Conservation (phyloP, 169 alveolate genomes). For the Plasmodium gallinaceum region DNA sequence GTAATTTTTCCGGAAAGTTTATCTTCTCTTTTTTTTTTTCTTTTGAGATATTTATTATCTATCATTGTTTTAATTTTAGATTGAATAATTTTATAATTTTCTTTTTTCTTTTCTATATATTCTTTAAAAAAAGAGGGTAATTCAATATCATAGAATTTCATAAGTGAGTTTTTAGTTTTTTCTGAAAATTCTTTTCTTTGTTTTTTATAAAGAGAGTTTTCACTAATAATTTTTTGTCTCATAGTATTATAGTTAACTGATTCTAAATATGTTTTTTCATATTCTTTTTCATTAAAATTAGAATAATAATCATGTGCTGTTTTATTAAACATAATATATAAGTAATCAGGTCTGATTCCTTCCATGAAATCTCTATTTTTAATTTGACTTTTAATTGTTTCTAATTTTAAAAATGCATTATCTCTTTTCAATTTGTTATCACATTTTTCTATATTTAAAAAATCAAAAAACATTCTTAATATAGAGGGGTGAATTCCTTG, state of each 20-base stretch:
- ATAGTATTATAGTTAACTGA: conserved; percentile 42
- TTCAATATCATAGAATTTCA: conserved; percentile 71
- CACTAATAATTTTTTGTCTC: conserved; percentile 39
- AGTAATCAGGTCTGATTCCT: conserved; percentile 87
- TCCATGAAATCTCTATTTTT: conserved; percentile 80
- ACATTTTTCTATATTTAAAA: conserved; percentile 65
- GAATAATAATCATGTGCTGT: conserved; percentile 57
- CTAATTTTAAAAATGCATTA: conserved; percentile 80
- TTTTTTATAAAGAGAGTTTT: conserved; percentile 44
- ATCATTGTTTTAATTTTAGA: conserved; percentile 48
- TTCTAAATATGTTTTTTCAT: conserved; percentile 17
- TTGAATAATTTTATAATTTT: conserved; percentile 45
- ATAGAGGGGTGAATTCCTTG: conserved; percentile 89
- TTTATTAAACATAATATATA: conserved; percentile 81
- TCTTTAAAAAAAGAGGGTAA: conserved; percentile 68
- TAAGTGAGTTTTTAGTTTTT: conserved; percentile 39
- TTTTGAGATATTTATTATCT: conserved; percentile 30
- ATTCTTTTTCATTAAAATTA: conserved; percentile 78
- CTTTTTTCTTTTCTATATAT: conserved; percentile 57
- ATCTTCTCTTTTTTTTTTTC: conserved; percentile 57
- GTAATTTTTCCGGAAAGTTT: conserved; percentile 5
- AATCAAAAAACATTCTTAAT: conserved; percentile 86
- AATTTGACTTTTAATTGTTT: conserved; percentile 80
- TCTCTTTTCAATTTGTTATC: conserved; percentile 60
- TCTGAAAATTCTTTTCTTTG: conserved; percentile 47